phyloP scores from a whole-genome alignment of 345 rosid genomes.

The Turritis glabra region DNA sequence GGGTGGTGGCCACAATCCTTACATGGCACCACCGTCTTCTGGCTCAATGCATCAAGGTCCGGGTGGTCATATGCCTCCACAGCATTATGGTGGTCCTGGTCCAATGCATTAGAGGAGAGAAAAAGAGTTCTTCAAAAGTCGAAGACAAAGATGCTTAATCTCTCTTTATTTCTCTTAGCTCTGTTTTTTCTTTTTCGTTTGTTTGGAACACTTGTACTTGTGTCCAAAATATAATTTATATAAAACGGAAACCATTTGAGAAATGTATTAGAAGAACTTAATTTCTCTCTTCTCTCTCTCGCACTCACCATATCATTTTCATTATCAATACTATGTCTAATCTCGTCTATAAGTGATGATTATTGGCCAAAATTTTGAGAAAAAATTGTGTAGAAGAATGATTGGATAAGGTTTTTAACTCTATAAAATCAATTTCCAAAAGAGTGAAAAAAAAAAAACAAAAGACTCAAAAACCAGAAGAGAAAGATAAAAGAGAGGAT shows the following conservation, averaged over 20 bases:
- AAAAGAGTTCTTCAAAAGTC: background rate
- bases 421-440: too few relatives aligned
- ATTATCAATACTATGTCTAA: background rate
- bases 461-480: background rate
- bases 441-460: background rate
- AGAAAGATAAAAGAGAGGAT: slow-evolving; percentile 27
- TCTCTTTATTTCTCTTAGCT: background rate
- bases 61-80: slow-evolving; percentile 36
- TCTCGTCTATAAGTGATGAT: background rate
- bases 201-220: slow-evolving; percentile 28
- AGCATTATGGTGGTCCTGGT: slow-evolving; percentile 47
- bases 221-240: slow-evolving; percentile 18
- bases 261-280: slow-evolving; percentile 2
- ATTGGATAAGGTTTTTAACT: slow-evolving; percentile 15
- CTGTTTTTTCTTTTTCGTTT: background rate
- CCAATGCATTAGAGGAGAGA: slow-evolving; percentile 53
- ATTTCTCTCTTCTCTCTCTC: background rate
- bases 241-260: slow-evolving; percentile 1
- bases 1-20: slow-evolving; percentile 47
- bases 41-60: slow-evolving; percentile 49
- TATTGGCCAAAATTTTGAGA: slow-evolving; percentile 2
- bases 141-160: slow-evolving; percentile 23
- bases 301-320: slow-evolving; percentile 5
- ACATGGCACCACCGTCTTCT: slow-evolving; percentile 50
- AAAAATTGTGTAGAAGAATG: background rate